Percentiles rank a stretch among this genome's conserved stretches.
Evolutionary conservation across 2,329 filamentous ascomycete species (phyloP).

Genomic region (Aspergillus hortae): DNA sequence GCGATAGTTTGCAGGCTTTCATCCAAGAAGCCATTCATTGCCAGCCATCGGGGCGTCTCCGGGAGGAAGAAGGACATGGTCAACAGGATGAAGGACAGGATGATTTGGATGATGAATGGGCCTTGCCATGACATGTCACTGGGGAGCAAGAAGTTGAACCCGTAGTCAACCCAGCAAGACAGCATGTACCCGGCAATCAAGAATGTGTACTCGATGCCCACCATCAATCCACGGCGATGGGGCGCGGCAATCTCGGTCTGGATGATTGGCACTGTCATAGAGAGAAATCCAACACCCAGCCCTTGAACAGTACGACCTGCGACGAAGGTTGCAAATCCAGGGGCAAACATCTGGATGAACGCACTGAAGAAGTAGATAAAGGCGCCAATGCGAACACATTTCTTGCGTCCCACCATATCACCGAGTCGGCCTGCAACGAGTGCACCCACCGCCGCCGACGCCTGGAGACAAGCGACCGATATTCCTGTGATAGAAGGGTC

Average conservation of each 20-base stretch:
- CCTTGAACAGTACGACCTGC: too few species aligned
- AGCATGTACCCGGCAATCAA: too few species aligned
- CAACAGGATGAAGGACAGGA: constrained; percentile 30
- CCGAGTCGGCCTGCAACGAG: constrained; percentile 34
- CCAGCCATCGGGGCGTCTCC: constrained; percentile 41
- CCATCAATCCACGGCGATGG: too few species aligned
- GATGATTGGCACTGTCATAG: too few species aligned
- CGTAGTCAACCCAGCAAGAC: too few species aligned
- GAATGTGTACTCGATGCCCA: too few species aligned
- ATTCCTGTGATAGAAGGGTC: too few species aligned
- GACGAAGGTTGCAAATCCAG: constrained; percentile 8
- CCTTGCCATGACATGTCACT: constrained; percentile 29
- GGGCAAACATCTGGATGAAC: constrained; percentile 37
- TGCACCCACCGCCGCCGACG: constrained; percentile 32
- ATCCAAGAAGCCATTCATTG: constrained; percentile 38
- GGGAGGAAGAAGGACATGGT: constrained; percentile 37
- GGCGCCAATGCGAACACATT: constrained; percentile 33
- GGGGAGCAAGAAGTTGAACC: constrained; percentile 10
- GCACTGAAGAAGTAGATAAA: constrained; percentile 37
- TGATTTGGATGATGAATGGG: constrained; percentile 31
- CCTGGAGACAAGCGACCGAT: constrained; percentile 15
- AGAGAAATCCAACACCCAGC: too few species aligned
- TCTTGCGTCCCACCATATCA: constrained; percentile 36
- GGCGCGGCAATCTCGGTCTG: too few species aligned
- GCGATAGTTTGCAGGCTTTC: constrained; percentile 41